phyloP scores from a whole-genome alignment of 345 rosid genomes.

The Euclidium syriacum region DNA sequence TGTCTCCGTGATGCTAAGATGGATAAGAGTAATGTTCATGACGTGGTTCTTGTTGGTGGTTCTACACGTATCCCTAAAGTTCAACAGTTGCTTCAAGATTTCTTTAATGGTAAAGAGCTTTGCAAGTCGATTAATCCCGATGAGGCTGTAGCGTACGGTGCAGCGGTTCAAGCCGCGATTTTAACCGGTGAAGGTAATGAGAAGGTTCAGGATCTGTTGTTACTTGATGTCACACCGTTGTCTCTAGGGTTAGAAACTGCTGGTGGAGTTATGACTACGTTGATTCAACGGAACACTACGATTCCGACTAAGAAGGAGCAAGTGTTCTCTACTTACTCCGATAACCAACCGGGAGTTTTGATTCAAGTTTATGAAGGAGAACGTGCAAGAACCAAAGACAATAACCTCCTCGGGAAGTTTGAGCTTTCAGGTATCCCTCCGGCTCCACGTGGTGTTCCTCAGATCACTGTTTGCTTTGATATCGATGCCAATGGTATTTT shows the following conservation, averaged over 20 bases:
- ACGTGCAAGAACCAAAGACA: constrained; percentile 36
- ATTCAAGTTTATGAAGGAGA: constrained; percentile 40
- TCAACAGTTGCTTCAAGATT: constrained; percentile 33
- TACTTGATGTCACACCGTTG: constrained; percentile 34
- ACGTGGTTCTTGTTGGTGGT: constrained; percentile 41
- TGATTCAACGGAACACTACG: constrained; percentile 34
- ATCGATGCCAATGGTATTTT: constrained; percentile 25
- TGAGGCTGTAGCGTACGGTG: constrained; percentile 38
- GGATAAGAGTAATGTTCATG: constrained; percentile 28
- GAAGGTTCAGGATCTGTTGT: constrained; percentile 34
- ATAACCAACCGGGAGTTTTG: constrained; percentile 31
- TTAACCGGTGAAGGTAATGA: constrained; percentile 35
- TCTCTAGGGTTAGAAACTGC: constrained; percentile 36
- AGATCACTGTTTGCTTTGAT: constrained; percentile 28
- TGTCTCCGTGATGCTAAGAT: constrained; percentile 33
- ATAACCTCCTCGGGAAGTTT: constrained; percentile 35
- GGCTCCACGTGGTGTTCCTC: constrained; percentile 34
- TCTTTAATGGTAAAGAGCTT: constrained; percentile 37
- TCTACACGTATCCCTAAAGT: constrained; percentile 39
- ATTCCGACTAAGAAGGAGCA: constrained; percentile 33
- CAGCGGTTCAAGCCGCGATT: constrained; percentile 38
- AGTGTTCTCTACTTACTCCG: constrained; percentile 30
- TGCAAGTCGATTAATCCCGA: constrained; percentile 40
- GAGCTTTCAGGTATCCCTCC: constrained; percentile 36
- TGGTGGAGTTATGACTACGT: constrained; percentile 34